Evolutionary conservation across 1,139 yeast genomes (phyloP).

Genomic region (Yamadazyma epiphylla): DNA sequence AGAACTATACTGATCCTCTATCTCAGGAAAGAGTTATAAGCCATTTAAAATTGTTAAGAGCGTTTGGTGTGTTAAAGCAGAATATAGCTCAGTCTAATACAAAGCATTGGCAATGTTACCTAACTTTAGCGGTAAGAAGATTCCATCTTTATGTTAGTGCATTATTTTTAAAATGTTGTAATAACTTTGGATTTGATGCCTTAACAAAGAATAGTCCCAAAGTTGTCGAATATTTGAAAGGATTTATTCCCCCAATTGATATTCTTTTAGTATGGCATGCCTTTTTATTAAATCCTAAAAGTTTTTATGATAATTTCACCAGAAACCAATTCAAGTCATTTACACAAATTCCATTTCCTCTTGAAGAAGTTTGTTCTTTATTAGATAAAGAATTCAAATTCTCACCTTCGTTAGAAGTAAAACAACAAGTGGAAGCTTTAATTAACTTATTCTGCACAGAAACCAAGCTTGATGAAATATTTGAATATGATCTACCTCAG

Average conservation of each 20-base stretch:
- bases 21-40: no score
- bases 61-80: constrained; percentile 22
- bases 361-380: neutral
- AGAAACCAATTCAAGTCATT: constrained; percentile 20
- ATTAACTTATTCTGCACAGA: constrained; percentile 2
- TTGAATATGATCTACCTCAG: constrained; percentile 6
- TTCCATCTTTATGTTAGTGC: constrained; percentile 25
- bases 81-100: constrained; percentile 4
- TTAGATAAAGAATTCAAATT: constrained; percentile 1
- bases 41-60: constrained; percentile 30
- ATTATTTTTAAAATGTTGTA: constrained; percentile 6
- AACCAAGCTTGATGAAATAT: constrained; percentile 4
- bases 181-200: neutral
- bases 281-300: constrained; percentile 14
- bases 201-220: neutral
- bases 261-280: constrained; percentile 40
- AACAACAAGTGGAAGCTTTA: constrained; percentile 3
- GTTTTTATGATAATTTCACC: constrained; percentile 24
- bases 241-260: constrained; percentile 25
- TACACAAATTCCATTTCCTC: constrained; percentile 20
- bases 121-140: constrained; percentile 26
- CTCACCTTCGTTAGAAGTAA: neutral
- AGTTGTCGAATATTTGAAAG: neutral
- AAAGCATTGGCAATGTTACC: constrained; percentile 23
- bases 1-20: no score